Conservation (phyloP, 2,329 filamentous ascomycete species). For the Gremmenia infestans region DNA sequence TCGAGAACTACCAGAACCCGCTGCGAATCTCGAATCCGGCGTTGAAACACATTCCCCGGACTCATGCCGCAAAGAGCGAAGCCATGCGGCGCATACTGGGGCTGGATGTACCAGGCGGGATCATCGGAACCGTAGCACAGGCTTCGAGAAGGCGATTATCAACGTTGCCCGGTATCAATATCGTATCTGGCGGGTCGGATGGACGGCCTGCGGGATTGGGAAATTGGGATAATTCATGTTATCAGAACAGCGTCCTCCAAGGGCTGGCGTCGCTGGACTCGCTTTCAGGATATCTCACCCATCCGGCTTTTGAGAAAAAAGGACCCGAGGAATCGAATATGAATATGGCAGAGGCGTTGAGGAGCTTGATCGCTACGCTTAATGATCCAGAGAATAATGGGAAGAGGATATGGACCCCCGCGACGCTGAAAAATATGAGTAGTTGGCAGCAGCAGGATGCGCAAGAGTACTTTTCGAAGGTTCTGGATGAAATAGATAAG, state of each 20-base stretch:
- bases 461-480: constrained; percentile 91
- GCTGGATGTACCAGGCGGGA: constrained; percentile 46
- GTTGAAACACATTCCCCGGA: constrained; percentile 33
- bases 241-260: constrained; percentile 94
- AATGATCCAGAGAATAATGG: constrained; percentile 68
- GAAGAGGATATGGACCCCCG: constrained; percentile 74
- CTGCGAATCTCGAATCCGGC: constrained; percentile 45
- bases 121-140: constrained; percentile 53
- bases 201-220: constrained; percentile 64
- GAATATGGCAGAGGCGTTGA: constrained; percentile 31
- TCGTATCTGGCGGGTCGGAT: constrained; percentile 38
- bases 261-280: constrained; percentile 71
- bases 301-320: constrained; percentile 34
- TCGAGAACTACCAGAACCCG: constrained; percentile 40
- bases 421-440: constrained; percentile 82
- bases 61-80: constrained; percentile 57
- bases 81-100: constrained; percentile 59
- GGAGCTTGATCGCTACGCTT: constrained; percentile 63
- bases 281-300: constrained; percentile 61
- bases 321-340: constrained; percentile 18
- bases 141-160: constrained; percentile 52
- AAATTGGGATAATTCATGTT: constrained; percentile 94
- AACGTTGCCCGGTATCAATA: constrained; percentile 37
- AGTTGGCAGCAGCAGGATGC: constrained; percentile 97
- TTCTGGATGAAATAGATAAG: constrained; percentile 79